Evolutionary conservation across 768 basidiomycete species (phyloP).

Genomic region (Boletus coccyginus): DNA sequence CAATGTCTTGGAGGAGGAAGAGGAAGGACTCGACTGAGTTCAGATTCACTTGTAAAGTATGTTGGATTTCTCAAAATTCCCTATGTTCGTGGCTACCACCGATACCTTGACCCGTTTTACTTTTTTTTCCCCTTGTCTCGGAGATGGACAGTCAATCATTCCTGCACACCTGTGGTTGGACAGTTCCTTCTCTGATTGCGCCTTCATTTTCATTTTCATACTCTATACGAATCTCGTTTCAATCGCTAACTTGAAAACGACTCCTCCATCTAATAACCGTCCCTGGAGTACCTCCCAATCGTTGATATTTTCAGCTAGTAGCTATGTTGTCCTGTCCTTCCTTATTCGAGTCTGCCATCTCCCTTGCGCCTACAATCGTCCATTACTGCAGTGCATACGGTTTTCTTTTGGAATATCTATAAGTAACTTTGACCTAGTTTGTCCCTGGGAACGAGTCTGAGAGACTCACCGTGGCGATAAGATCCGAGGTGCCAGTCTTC

Average conservation of each 20-base stretch:
- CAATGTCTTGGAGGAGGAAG: slow-evolving; percentile 82
- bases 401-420: slow-evolving; percentile 18
- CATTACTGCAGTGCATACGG: slow-evolving; percentile 18
- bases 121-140: slow-evolving; percentile 1
- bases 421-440: not conserved
- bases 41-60: slow-evolving; percentile 20
- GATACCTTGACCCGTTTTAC: slow-evolving; percentile 21
- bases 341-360: not conserved
- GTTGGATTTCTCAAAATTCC: slow-evolving; percentile 9
- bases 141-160: slow-evolving; percentile 11
- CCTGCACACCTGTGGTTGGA: not conserved
- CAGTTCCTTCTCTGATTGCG: slow-evolving; percentile 1
- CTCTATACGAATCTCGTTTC: slow-evolving; percentile 4
- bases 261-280: slow-evolving; percentile 25
- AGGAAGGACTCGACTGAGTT: slow-evolving; percentile 45
- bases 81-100: slow-evolving; percentile 21
- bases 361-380: slow-evolving; percentile 1
- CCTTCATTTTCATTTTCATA: not conserved
- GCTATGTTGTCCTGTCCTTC: slow-evolving; percentile 26
- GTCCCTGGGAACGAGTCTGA: slow-evolving; percentile 2
- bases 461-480: slow-evolving; percentile 33
- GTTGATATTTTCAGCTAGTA: slow-evolving; percentile 20
- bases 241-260: slow-evolving; percentile 14
- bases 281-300: slow-evolving; percentile 20
- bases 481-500: not conserved